These are phyloP conservation scores for Cubamyces sp. DNA, from an alignment of 768 basidiomycete genomes.

Conservation along the genomic window DNA sequence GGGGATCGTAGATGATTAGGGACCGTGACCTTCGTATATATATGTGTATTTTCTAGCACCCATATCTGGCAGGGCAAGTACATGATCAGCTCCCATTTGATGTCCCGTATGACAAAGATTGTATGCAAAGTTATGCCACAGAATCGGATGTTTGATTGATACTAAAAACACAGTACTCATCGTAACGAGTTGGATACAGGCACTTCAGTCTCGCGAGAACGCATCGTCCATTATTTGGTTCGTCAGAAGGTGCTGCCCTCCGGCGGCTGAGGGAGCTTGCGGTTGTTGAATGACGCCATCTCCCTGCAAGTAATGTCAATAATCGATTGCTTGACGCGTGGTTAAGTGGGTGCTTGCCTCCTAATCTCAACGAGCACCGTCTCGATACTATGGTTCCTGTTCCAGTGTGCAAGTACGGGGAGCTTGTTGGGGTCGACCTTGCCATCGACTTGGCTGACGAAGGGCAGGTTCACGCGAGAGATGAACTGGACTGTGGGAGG, in stretches of 20 bases:
- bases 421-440: constrained; percentile 78
- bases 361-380: constrained; percentile 91
- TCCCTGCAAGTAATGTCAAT: constrained; percentile 55
- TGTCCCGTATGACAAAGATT: not conserved
- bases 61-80: not conserved
- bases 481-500: constrained; percentile 85
- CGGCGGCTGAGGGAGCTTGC: constrained; percentile 93
- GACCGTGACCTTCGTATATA: not conserved
- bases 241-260: constrained; percentile 77
- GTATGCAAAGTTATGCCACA: constrained; percentile 1
- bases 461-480: constrained; percentile 92
- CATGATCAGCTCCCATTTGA: not conserved
- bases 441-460: constrained; percentile 77
- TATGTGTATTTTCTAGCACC: not conserved
- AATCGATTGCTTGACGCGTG: not conserved
- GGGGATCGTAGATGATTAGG: not conserved
- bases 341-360: constrained; percentile 56
- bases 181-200: constrained; percentile 21
- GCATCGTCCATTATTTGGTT: not conserved
- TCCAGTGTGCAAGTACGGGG: constrained; percentile 76
- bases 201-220: constrained; percentile 2
- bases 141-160: constrained; percentile 16
- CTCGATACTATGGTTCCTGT: constrained; percentile 78
- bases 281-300: constrained; percentile 90
- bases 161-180: constrained; percentile 27